Evolutionary conservation across 768 basidiomycete species (phyloP).

Genomic region (Pleurotus cornucopiae): DNA sequence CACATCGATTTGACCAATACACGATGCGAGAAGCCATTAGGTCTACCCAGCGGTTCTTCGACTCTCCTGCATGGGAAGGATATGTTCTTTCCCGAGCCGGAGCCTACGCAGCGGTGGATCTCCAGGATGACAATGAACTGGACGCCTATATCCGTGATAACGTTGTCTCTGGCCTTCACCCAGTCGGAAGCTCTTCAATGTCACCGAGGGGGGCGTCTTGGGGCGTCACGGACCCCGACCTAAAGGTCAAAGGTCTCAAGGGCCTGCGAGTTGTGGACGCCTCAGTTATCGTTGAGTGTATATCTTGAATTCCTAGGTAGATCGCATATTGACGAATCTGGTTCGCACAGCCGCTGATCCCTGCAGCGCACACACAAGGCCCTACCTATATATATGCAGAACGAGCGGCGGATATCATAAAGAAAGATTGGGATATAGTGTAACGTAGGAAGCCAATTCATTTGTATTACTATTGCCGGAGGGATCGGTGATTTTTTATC

Average conservation of each 20-base stretch:
- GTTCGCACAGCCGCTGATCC: constrained; percentile 16
- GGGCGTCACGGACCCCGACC: constrained; percentile 34
- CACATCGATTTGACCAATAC: constrained; percentile 24
- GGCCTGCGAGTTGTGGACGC: constrained; percentile 36
- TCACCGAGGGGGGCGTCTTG: constrained; percentile 19
- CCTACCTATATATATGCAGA: constrained; percentile 25
- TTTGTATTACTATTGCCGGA: too few relatives aligned
- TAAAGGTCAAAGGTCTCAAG: constrained; percentile 29
- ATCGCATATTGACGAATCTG: background rate
- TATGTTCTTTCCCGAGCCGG: constrained; percentile 19
- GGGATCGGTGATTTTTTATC: too few relatives aligned
- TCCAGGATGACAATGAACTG: constrained; percentile 21
- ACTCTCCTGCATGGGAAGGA: constrained; percentile 22
- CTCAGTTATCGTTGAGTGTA: constrained; percentile 26
- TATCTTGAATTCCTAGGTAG: too few relatives aligned
- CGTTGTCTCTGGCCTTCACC: constrained; percentile 22
- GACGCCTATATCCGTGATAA: constrained; percentile 19
- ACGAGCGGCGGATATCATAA: constrained; percentile 25
- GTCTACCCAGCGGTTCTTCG: constrained; percentile 18
- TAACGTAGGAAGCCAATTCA: too few relatives aligned
- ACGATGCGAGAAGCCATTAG: constrained; percentile 21
- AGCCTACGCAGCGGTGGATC: constrained; percentile 12
- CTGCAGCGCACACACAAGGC: constrained; percentile 23
- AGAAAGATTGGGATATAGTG: background rate
- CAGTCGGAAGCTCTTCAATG: constrained; percentile 30